These are phyloP conservation scores for Tulasnella sp. DNA, from an alignment of 768 basidiomycete species.

Conservation along the genomic window DNA sequence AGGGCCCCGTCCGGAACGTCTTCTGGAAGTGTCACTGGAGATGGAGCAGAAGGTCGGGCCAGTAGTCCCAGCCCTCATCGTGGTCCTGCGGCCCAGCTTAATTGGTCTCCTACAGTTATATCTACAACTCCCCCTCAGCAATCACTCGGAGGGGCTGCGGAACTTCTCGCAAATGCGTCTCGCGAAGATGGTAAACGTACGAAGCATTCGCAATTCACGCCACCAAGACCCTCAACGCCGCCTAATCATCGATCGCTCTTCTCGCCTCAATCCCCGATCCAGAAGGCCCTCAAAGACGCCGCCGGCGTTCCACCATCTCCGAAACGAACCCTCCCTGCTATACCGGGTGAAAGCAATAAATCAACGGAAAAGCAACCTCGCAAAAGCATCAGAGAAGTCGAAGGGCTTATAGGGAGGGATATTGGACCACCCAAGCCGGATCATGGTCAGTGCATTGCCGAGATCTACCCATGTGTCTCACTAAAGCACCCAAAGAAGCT, in stretches of 20 bases:
- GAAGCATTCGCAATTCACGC: not conserved
- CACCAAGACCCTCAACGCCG: not conserved
- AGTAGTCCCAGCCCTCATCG: slow-evolving; percentile 6
- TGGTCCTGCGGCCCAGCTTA: not conserved
- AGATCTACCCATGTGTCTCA: not conserved
- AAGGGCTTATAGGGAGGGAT: slow-evolving; percentile 19
- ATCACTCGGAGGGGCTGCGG: slow-evolving; percentile 5
- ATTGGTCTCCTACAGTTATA: not conserved
- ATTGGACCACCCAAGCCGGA: slow-evolving; percentile 36
- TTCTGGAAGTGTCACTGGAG: not conserved
- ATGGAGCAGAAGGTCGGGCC: not conserved
- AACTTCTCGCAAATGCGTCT: not conserved
- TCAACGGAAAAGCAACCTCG: not conserved
- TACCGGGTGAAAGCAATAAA: not conserved
- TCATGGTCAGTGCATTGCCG: slow-evolving; percentile 36
- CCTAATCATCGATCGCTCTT: not conserved
- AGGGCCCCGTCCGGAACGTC: not conserved
- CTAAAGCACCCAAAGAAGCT: slow-evolving; percentile 34
- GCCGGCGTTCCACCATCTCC: not conserved
- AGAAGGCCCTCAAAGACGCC: not conserved
- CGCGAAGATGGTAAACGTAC: not conserved
- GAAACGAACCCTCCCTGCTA: slow-evolving; percentile 7
- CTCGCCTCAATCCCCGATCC: not conserved
- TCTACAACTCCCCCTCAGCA: not conserved
- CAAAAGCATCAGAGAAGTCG: not conserved